Conservation (phyloP, 2,329 filamentous ascomycete genomes). For the Colletotrichum orchidophilum region DNA sequence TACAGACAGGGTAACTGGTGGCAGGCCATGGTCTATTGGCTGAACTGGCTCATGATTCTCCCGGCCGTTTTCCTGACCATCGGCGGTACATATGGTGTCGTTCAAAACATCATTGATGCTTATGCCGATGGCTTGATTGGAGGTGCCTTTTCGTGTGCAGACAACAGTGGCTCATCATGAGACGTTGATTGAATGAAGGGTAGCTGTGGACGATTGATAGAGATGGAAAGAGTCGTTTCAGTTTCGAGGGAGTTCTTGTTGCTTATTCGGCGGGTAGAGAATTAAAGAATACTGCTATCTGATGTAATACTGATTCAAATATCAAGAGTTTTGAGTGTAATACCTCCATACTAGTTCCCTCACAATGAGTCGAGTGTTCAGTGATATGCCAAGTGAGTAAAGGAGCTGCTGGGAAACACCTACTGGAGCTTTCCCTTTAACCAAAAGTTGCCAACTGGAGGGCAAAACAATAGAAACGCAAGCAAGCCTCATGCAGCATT, state of each 20-base stretch:
- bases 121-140: conserved; percentile 58
- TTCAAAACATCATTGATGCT: conserved; percentile 60
- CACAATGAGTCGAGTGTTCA: no score
- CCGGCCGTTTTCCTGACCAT: conserved; percentile 49
- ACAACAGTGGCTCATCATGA: conserved; percentile 50
- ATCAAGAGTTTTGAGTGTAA: no score
- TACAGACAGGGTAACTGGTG: conserved; percentile 41
- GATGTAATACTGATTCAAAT: no score
- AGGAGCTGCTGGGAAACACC: no score
- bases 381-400: no score
- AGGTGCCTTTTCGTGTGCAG: conserved; percentile 57
- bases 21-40: conserved; percentile 42
- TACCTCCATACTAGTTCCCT: no score
- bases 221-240: neutral
- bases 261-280: neutral
- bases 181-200: neutral
- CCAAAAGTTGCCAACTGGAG: no score
- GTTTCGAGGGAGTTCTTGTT: neutral
- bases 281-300: no score
- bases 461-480: no score
- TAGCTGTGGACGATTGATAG: no score
- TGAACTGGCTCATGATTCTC: conserved; percentile 47
- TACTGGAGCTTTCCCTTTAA: no score
- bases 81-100: conserved; percentile 55
- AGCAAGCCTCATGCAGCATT: no score